Conservation (phyloP, 2,329 filamentous ascomycete species). For the Pseudophaeomoniella oleicola region DNA sequence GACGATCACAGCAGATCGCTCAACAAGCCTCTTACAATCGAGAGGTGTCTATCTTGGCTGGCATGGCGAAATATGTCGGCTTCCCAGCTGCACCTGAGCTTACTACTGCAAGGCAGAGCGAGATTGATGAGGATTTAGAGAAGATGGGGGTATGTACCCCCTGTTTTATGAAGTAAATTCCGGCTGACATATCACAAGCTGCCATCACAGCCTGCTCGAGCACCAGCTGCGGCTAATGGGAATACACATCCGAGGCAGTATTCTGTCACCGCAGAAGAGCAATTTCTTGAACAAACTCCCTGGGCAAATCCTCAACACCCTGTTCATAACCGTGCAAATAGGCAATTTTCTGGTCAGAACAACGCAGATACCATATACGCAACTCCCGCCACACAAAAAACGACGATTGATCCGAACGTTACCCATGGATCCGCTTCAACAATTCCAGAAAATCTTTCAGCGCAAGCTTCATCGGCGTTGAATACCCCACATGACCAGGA, state of each 20-base stretch:
- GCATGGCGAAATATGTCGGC: constrained; percentile 85
- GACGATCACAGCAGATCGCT: constrained; percentile 60
- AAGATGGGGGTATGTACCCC: constrained; percentile 64
- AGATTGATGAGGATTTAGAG: constrained; percentile 75
- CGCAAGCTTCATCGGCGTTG: constrained; percentile 25
- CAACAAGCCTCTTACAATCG: constrained; percentile 88
- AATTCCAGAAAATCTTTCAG: constrained; percentile 27
- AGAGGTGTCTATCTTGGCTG: constrained; percentile 81
- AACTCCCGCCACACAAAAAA: constrained; percentile 29
- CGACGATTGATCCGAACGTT: constrained; percentile 25
- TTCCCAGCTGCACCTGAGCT: constrained; percentile 92
- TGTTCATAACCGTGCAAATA: constrained; percentile 36
- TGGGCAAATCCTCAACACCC: constrained; percentile 86
- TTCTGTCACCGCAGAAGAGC: constrained; percentile 54
- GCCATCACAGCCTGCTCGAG: background rate
- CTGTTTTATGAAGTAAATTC: constrained; percentile 1
- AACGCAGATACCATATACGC: constrained; percentile 19
- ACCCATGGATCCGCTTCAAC: constrained; percentile 31
- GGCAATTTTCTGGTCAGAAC: constrained; percentile 19
- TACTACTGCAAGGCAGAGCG: constrained; percentile 51
- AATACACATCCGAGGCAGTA: constrained; percentile 4
- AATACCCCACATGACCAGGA: constrained; percentile 28
- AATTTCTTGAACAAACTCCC: constrained; percentile 76
- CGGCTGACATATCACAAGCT: constrained; percentile 5
- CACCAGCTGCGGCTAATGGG: background rate